phyloP scores from a whole-genome alignment of 306 rosid species.

The Fragaria nilgerrensis region DNA sequence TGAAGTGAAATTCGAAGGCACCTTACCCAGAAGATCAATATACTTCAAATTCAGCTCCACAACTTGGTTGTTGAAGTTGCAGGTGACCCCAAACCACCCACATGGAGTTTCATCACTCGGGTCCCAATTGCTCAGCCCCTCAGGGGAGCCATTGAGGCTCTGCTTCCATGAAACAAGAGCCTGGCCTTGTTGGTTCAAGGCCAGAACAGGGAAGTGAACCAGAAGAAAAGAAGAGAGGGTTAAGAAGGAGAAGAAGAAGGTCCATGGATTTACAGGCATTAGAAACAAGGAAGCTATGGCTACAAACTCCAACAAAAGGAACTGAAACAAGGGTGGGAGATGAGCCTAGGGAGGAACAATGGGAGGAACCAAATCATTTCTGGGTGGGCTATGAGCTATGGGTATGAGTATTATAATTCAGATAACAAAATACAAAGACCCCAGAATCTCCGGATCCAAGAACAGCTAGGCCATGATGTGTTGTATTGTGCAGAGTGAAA shows the following conservation, averaged over 20 bases:
- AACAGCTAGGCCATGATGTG: constrained; percentile 91
- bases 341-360: constrained; percentile 76
- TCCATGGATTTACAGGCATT: constrained; percentile 92
- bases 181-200: constrained; percentile 73
- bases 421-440: constrained; percentile 32
- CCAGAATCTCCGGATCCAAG: constrained; percentile 97
- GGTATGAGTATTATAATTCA: constrained; percentile 15
- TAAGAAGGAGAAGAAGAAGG: constrained; percentile 39
- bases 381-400: constrained; percentile 48
- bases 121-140: constrained; percentile 54
- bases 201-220: constrained; percentile 33
- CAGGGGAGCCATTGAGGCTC: constrained; percentile 58
- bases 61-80: constrained; percentile 55
- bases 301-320: constrained; percentile 55
- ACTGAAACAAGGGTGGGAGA: constrained; percentile 15
- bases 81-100: constrained; percentile 72
- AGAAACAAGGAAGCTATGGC: constrained; percentile 39
- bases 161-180: constrained; percentile 86
- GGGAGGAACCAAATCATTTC: constrained; percentile 81
- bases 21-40: constrained; percentile 62
- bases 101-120: constrained; percentile 65
- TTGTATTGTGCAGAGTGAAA: constrained; percentile 39
- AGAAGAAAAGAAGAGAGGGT: constrained; percentile 36
- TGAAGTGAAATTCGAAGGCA: constrained; percentile 62
- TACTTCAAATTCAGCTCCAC: constrained; percentile 56